Conservation (phyloP, 176 grass and related monocot species). For the Otatea glauca region DNA sequence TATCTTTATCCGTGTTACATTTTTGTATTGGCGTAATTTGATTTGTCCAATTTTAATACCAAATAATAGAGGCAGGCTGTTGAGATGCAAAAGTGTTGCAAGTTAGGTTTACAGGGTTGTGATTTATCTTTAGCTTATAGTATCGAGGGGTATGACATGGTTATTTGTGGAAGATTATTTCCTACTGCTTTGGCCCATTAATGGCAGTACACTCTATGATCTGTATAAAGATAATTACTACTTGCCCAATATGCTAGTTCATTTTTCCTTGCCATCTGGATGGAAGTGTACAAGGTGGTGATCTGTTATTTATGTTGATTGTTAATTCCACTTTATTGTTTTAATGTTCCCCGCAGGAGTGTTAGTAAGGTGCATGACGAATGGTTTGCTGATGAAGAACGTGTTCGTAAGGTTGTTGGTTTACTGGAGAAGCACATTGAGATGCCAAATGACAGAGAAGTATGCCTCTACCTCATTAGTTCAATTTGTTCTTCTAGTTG, state of each 20-base stretch:
- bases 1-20: not conserved
- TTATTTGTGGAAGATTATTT: slow-evolving; percentile 29
- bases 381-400: slow-evolving; percentile 99
- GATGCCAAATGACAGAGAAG: slow-evolving; percentile 81
- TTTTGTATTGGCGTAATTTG: not conserved
- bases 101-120: not conserved
- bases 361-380: slow-evolving; percentile 99
- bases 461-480: slow-evolving; percentile 47
- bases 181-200: slow-evolving; percentile 25
- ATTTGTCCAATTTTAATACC: not conserved
- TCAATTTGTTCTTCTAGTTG: slow-evolving; percentile 43
- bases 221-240: slow-evolving; percentile 16
- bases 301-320: slow-evolving; percentile 24
- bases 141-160: not conserved
- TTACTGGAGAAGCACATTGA: slow-evolving; percentile 70
- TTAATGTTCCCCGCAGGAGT: slow-evolving; percentile 66
- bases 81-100: slow-evolving; percentile 29
- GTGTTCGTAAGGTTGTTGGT: slow-evolving; percentile 85
- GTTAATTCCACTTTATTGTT: slow-evolving; percentile 38
- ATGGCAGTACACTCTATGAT: not conserved
- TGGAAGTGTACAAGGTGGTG: not conserved
- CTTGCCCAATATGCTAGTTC: slow-evolving; percentile 11
- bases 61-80: not conserved
- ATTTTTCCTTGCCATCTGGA: slow-evolving; percentile 32
- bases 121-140: slow-evolving; percentile 10